A percentile compares a stretch with the other conserved stretches of the same genome.
Evolutionary conservation across 1,284 basidiomycete genomes (phyloP).

Genomic region (Cryptococcus sp.): DNA sequence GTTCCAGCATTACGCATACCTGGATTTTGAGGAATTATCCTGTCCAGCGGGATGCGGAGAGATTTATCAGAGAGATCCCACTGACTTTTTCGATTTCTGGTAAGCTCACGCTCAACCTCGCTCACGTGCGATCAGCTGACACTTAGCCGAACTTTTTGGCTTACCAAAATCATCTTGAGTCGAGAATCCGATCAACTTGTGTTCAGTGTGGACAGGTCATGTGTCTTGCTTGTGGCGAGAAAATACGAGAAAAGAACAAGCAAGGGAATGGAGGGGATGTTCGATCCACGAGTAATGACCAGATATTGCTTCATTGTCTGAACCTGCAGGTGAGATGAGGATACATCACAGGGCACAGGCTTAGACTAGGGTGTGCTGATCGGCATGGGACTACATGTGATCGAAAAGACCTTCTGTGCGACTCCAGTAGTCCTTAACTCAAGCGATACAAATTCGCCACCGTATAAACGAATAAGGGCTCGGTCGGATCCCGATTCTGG

Average conservation of each 20-base stretch:
- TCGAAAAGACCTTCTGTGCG: conserved; percentile 33
- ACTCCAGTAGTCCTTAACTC: too few relatives aligned
- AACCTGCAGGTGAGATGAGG: conserved; percentile 55
- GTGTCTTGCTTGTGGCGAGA: conserved; percentile 80
- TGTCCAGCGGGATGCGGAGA: conserved; percentile 72
- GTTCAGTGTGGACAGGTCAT: conserved; percentile 61
- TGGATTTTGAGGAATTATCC: conserved; percentile 59
- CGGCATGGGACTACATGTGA: conserved; percentile 67
- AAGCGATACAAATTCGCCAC: too few relatives aligned
- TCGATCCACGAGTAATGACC: conserved; percentile 18
- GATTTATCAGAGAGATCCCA: conserved; percentile 57
- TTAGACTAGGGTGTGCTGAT: conserved; percentile 70
- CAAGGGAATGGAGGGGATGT: background rate
- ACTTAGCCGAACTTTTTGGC: conserved; percentile 62
- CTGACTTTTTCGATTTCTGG: conserved; percentile 65
- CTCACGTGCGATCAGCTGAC: background rate
- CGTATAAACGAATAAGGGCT: too few relatives aligned
- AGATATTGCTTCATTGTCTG: conserved; percentile 76
- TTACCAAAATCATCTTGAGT: conserved; percentile 63
- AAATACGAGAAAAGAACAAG: conserved; percentile 12
- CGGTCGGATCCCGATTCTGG: too few relatives aligned
- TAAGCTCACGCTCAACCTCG: background rate
- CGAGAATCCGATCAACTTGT: conserved; percentile 60
- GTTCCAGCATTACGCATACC: conserved; percentile 72
- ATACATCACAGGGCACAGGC: background rate